A percentile compares a stretch with the other conserved stretches of the same genome.
Conservation (phyloP, 768 basidiomycete genomes). For the Russula sp. region DNA sequence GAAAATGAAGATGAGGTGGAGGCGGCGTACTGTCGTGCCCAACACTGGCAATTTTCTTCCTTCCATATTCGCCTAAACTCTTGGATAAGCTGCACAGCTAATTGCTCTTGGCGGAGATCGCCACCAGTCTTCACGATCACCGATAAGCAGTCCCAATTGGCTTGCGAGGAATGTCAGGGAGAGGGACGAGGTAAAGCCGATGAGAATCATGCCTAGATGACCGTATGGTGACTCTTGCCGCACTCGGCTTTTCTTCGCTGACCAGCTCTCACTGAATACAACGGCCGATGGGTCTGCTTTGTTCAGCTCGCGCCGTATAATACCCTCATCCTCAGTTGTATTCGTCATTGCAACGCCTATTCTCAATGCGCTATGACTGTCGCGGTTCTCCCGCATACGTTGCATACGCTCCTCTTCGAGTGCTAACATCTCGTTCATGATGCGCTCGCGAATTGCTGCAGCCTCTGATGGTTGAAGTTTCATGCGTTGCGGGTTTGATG, state of each 20-base stretch:
- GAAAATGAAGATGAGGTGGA: background rate
- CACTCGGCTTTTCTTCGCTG: conserved; percentile 91
- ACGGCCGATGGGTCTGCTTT: conserved; percentile 95
- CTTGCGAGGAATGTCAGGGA: conserved; percentile 32
- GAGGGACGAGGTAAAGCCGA: background rate
- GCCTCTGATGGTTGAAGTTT: conserved; percentile 80
- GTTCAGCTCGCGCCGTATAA: conserved; percentile 88
- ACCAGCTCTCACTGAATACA: conserved; percentile 94
- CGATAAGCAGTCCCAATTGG: conserved; percentile 84
- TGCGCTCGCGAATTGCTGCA: conserved; percentile 83
- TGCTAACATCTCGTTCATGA: conserved; percentile 98
- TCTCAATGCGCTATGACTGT: conserved; percentile 61
- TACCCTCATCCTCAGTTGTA: conserved; percentile 74
- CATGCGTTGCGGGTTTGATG: conserved; percentile 41
- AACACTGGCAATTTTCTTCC: conserved; percentile 87
- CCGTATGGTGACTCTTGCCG: conserved; percentile 93
- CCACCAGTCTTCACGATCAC: conserved; percentile 99
- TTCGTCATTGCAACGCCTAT: conserved; percentile 27
- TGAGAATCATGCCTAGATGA: conserved; percentile 61
- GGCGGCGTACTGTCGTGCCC: conserved; percentile 75
- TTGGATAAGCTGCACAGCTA: conserved; percentile 91
- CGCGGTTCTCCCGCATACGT: conserved; percentile 70
- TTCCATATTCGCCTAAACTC: conserved; percentile 94
- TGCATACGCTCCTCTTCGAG: conserved; percentile 96
- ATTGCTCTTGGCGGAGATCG: conserved; percentile 93